Percentiles rank a stretch among this genome's conserved stretches.
Conservation (phyloP, 2,329 filamentous ascomycete species). For the Fusarium nelsonii region DNA sequence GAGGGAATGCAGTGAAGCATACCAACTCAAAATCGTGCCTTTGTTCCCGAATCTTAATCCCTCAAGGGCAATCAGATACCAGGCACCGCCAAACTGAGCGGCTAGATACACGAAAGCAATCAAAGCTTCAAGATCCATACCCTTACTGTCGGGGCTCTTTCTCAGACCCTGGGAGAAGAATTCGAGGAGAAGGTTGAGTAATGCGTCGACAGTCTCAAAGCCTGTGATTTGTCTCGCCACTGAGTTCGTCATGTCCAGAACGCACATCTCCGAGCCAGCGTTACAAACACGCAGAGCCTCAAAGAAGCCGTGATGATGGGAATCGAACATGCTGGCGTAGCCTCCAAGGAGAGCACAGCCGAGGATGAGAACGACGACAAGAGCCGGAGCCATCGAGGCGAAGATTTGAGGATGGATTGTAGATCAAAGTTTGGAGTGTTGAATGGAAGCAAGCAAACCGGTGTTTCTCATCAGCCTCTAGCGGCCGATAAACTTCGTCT, state of each 20-base stretch:
- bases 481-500: background rate
- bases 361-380: conserved; percentile 22
- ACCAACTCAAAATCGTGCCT: conserved; percentile 35
- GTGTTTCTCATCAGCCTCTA: background rate
- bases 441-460: background rate
- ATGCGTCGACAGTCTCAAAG: conserved; percentile 2
- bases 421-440: background rate
- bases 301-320: conserved; percentile 36
- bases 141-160: background rate
- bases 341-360: conserved; percentile 36
- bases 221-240: conserved; percentile 2
- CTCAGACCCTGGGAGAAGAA: conserved; percentile 39
- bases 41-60: conserved; percentile 32
- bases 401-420: background rate
- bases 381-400: conserved; percentile 2
- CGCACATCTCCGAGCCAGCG: background rate
- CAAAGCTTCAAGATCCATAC: conserved; percentile 28
- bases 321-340: conserved; percentile 35
- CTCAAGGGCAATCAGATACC: conserved; percentile 38
- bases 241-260: conserved; percentile 26
- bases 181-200: conserved; percentile 30
- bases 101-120: conserved; percentile 39
- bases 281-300: conserved; percentile 29
- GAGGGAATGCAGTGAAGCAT: background rate
- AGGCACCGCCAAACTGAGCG: conserved; percentile 41